phyloP scores from a whole-genome alignment of 495 filamentous ascomycete species.

The Neurospora sp. region DNA sequence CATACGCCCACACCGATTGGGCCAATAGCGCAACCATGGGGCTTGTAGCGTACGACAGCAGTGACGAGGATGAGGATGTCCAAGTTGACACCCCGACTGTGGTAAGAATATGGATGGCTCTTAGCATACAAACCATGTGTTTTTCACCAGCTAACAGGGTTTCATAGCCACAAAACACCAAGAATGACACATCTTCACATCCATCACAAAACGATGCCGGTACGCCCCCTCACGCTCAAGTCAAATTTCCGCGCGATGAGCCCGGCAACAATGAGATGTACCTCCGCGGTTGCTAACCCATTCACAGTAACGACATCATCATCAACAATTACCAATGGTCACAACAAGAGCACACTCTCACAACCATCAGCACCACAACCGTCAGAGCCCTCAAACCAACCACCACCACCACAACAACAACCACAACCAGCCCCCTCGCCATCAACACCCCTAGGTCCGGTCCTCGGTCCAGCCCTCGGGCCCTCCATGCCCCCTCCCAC shows the following conservation, averaged over 20 bases:
- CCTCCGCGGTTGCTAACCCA: neutral
- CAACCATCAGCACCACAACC: neutral
- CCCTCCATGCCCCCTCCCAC: slow-evolving; percentile 9
- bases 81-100: slow-evolving; percentile 4
- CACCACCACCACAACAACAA: neutral
- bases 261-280: neutral
- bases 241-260: neutral
- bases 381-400: neutral
- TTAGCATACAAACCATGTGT: neutral
- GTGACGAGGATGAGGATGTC: slow-evolving; percentile 59
- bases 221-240: neutral
- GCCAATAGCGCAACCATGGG: slow-evolving; percentile 38
- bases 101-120: slow-evolving; percentile 1
- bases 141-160: neutral
- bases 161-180: neutral
- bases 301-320: neutral
- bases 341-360: neutral
- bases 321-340: neutral
- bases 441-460: slow-evolving; percentile 17
- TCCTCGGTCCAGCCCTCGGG: slow-evolving; percentile 24
- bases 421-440: neutral
- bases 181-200: neutral
- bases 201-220: neutral
- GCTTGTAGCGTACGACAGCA: slow-evolving; percentile 65
- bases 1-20: neutral